A percentile compares a stretch with the other conserved stretches of the same genome.
These are phyloP conservation scores for Thelonectria discophora DNA, from an alignment of 2,329 filamentous ascomycete genomes.

Conservation along the genomic window DNA sequence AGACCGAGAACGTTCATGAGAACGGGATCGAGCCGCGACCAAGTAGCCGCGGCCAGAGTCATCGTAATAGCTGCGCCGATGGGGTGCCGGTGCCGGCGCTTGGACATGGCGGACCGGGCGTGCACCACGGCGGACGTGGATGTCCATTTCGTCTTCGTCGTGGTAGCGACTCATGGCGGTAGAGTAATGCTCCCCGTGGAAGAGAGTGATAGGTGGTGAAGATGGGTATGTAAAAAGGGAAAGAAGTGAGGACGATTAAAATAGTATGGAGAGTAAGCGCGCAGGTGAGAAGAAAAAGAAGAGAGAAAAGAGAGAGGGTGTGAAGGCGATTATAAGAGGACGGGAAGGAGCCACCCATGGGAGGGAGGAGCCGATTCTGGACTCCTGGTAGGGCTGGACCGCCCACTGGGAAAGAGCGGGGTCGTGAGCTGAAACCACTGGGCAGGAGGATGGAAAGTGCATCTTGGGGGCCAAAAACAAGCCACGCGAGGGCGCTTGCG, in stretches of 20 bases:
- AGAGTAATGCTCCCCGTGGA: neutral
- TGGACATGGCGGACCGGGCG: conserved; percentile 58
- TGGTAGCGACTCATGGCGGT: conserved; percentile 53
- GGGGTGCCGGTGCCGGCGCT: conserved; percentile 44
- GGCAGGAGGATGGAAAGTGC: neutral
- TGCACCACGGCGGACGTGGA: conserved; percentile 56
- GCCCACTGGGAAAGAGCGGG: conserved; percentile 21
- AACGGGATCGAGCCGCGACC: conserved; percentile 53
- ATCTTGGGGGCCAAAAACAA: conserved; percentile 26
- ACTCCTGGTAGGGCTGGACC: conserved; percentile 38
- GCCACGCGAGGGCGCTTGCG: neutral
- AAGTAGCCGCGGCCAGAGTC: conserved; percentile 54
- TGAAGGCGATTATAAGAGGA: conserved; percentile 8
- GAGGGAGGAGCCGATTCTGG: conserved; percentile 21
- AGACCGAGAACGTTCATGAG: conserved; percentile 56
- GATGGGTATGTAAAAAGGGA: neutral
- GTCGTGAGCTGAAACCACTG: conserved; percentile 26
- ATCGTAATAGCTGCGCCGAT: conserved; percentile 50
- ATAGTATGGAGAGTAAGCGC: neutral
- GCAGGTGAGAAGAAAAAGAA: conserved; percentile 7
- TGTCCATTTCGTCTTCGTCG: conserved; percentile 65
- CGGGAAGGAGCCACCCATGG: conserved; percentile 1
- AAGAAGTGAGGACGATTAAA: neutral
- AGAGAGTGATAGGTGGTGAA: neutral
- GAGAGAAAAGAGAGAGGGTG: conserved; percentile 12